Base-by-base conservation (phyloP, 23 red algal genomes). In the Gracilaria vermiculophylla region DNA sequence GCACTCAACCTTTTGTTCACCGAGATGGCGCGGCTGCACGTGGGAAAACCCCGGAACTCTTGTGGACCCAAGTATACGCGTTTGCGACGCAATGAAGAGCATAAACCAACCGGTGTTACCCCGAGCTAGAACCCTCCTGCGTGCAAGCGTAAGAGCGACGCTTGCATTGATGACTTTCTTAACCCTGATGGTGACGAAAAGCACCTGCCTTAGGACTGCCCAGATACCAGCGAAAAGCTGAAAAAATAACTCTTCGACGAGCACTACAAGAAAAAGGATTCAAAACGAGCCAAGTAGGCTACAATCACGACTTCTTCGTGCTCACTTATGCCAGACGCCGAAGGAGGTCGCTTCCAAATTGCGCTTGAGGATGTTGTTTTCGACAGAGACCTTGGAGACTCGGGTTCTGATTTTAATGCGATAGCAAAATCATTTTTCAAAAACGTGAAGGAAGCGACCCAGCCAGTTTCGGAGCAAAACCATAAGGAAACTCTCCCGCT, bases 261-360 rank as follows among this genome's bases (percentile, higher is more conserved):
- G 19, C 75, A 24, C 33, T 79, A 55, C 45, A 39, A 19, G 12
- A 79, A 28, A 13, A 54, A 79, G 0, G 57, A 79, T 3, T 16
- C 48, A 31, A 56, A 60, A 39, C 40, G 35, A 57, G 75, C 48
- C 19, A 55, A 79, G 31, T 4, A 6, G n/a, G 3, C 3, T 53
- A 55, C 34, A 79, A 41, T 16, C 17, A 17, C 10, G 23, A 16
- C 2, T 5, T 6, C 20, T 9, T 53, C 50, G 7, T 20, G 69
- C 29, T 13, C 10, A 31, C 7, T 11, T 27, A 6, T 16, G n/a
- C n/a, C n/a, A n/a, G n/a, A n/a, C n/a, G n/a, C n/a, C n/a, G n/a
- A n/a, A n/a, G n/a, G n/a, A 44, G 54, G 56, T 21, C 79, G 79
- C n/a, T 83, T 83, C 79, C 27, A 49, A 44, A 42, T 64, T 20